Base-by-base conservation (phyloP, 768 basidiomycete species). In the Exsudoporus frostii region DNA sequence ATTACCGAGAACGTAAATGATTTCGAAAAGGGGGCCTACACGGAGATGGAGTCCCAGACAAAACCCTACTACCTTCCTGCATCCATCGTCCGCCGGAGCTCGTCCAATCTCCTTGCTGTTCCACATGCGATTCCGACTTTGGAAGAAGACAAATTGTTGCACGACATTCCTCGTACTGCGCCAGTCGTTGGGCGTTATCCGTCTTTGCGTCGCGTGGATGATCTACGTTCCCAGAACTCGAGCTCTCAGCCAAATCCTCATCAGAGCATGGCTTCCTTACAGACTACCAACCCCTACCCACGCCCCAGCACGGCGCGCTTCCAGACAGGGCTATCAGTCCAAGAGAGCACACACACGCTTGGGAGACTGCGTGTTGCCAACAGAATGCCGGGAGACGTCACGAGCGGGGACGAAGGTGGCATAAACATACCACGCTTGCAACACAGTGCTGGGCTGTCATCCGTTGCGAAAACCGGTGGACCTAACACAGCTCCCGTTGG, bases 331-430 rank as follows among this genome's bases (percentile, higher is more conserved):
- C 11, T 56, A 30, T 65, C 66, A 0, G 68, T 69, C 11, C 69
- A 67, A 49, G 63, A 68, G 38, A 73, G 67, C 48, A 60, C 60
- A 32, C 61, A 62, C 36, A 73, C 75, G 4, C 69, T 82, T 0
- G 79, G 80, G 5, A 70, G 65, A 13, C 71, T 82, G 17, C 75
- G 73, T 42, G 74, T 83, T 43, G 69, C 78, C 25, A 83, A 83
- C 59, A 67, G 75, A 48, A 63, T 71, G 2, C 76, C 79, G 8
- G 81, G 77, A 7, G 80, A 82, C 45, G 49, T 71, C 41, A 67
- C 69, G 3, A 73, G 74, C 25, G 69, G 66, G 1, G 63, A 65
- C 37, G 69, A 71, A 32, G 72, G 72, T 43, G 67, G 65, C 17
- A 45, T 43, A 30, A 63, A 53, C 43, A 2, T 48, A 2, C 29